Evolutionary conservation across 139 green algal genomes (phyloP).

Genomic region (Picochlorum sp.): DNA sequence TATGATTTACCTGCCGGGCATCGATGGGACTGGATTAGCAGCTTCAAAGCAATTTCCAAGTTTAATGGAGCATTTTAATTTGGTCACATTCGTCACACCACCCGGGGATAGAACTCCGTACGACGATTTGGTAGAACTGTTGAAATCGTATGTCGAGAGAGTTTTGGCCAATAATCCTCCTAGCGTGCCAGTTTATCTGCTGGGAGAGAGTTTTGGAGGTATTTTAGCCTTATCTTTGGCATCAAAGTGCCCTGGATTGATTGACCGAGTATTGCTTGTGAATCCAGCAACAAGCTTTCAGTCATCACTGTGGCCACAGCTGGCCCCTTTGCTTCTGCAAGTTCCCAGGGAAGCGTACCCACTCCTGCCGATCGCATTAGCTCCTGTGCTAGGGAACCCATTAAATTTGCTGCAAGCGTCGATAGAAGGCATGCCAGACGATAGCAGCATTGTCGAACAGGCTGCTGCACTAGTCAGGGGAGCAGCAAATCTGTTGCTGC

Average conservation of each 20-base stretch:
- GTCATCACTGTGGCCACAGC: slow-evolving; percentile 48
- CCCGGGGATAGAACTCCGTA: slow-evolving; percentile 58
- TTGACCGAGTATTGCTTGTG: slow-evolving; percentile 24
- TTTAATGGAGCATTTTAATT: slow-evolving; percentile 56
- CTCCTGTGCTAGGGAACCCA: slow-evolving; percentile 74
- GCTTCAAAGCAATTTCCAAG: slow-evolving; percentile 63
- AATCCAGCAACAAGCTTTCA: slow-evolving; percentile 82
- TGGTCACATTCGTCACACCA: slow-evolving; percentile 51
- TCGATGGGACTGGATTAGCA: slow-evolving; percentile 67
- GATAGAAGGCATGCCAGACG: slow-evolving; percentile 9
- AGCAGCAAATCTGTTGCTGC: slow-evolving; percentile 30
- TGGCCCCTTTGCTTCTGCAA: slow-evolving; percentile 49
- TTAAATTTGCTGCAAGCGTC: slow-evolving; percentile 43
- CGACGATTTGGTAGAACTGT: slow-evolving; percentile 33
- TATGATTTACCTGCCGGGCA: slow-evolving; percentile 67
- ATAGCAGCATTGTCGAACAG: neutral
- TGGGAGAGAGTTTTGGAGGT: slow-evolving; percentile 82
- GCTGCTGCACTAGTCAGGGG: neutral
- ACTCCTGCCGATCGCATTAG: slow-evolving; percentile 57
- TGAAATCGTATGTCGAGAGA: slow-evolving; percentile 9
- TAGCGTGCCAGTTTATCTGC: slow-evolving; percentile 68
- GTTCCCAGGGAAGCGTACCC: slow-evolving; percentile 45
- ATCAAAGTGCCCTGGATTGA: neutral
- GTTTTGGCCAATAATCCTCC: slow-evolving; percentile 9
- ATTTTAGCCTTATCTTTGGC: slow-evolving; percentile 65